Conservation (phyloP, 768 basidiomycete genomes). For the Russula emetica region DNA sequence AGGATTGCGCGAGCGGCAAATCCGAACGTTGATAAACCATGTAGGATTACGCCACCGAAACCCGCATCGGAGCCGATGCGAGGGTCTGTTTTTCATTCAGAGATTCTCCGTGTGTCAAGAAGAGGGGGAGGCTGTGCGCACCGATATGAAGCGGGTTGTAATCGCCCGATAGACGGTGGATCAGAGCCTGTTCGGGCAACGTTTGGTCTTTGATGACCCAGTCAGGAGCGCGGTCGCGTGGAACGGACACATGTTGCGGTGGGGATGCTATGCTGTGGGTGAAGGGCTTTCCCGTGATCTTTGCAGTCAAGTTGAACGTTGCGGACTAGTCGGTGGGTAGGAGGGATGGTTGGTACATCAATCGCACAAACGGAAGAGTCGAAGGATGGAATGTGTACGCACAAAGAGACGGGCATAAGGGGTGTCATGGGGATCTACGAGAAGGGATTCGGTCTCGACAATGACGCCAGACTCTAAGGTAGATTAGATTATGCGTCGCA, state of each 20-base stretch:
- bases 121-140: conserved; percentile 27
- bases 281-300: conserved; percentile 39
- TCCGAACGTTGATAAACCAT: conserved; percentile 78
- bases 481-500: not conserved
- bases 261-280: conserved; percentile 39
- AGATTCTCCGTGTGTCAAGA: too few relatives aligned
- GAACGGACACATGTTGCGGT: conserved; percentile 37
- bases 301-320: conserved; percentile 44
- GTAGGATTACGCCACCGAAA: conserved; percentile 82
- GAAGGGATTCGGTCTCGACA: conserved; percentile 55
- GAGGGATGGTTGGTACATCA: not conserved
- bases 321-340: conserved; percentile 32
- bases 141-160: conserved; percentile 51
- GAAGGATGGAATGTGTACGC: conserved; percentile 17
- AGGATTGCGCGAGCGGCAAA: conserved; percentile 77
- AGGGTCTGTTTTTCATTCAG: conserved; percentile 49
- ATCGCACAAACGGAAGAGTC: not conserved
- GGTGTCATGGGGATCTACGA: conserved; percentile 58
- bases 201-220: conserved; percentile 41
- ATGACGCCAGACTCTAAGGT: conserved; percentile 68
- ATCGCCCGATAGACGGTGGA: conserved; percentile 50
- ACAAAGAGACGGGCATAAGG: conserved; percentile 44
- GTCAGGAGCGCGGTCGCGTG: conserved; percentile 41
- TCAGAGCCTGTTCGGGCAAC: conserved; percentile 41
- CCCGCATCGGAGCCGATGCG: conserved; percentile 64